Percentiles rank a stretch among this genome's conserved stretches.
Evolutionary conservation across 2,329 filamentous ascomycete genomes (phyloP).

Genomic region (Apiospora malaysiana): DNA sequence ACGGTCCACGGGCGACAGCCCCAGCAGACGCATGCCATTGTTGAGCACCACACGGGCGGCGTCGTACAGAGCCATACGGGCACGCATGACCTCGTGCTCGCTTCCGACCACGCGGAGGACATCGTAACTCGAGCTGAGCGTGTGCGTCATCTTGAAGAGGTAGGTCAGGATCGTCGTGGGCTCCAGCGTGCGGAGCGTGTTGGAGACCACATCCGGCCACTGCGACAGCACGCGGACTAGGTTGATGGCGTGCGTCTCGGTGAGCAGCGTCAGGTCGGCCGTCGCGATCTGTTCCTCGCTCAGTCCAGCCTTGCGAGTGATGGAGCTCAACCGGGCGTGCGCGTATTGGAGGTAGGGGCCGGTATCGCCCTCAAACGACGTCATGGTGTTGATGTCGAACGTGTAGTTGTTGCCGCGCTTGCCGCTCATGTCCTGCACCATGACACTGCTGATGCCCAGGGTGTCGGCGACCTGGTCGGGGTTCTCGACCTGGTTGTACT

Average conservation of each 20-base stretch:
- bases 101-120: conserved; percentile 82
- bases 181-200: conserved; percentile 84
- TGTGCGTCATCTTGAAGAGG: conserved; percentile 76
- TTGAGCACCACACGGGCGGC: conserved; percentile 75
- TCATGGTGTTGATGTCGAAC: conserved; percentile 76
- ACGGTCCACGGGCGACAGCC: conserved; percentile 77
- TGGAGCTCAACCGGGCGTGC: conserved; percentile 64
- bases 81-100: conserved; percentile 72
- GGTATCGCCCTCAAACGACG: conserved; percentile 75
- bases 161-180: conserved; percentile 67
- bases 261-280: conserved; percentile 65
- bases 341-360: conserved; percentile 77
- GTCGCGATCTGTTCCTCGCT: conserved; percentile 47
- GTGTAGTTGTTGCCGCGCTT: conserved; percentile 71
- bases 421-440: conserved; percentile 97
- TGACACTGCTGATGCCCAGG: conserved; percentile 91
- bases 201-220: conserved; percentile 84
- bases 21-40: conserved; percentile 84
- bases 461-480: conserved; percentile 83
- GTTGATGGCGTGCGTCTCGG: conserved; percentile 62
- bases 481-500: conserved; percentile 89
- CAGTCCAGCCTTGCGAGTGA: conserved; percentile 40
- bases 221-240: conserved; percentile 77
- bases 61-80: conserved; percentile 80
- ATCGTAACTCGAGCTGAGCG: conserved; percentile 80